Evolutionary conservation across 208 protist genomes (phyloP), one percentile per base, ranked within the genome.

Genomic region (Angomonas ambiguus): DNA sequence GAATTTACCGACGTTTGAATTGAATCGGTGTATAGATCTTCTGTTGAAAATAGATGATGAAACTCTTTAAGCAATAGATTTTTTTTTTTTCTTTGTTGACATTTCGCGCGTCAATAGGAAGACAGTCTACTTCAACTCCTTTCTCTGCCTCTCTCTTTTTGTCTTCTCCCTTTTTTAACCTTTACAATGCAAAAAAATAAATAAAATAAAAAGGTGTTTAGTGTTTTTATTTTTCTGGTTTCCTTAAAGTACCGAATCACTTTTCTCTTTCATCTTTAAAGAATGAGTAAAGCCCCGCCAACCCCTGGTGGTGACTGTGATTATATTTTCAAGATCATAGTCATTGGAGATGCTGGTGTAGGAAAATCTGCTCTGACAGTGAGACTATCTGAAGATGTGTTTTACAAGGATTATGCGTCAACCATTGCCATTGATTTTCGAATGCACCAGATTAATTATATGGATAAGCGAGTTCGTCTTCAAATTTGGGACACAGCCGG

Each of bases 321-420:
- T 70, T 95, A 98, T 79, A 99, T 99, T 49, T 97, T 97, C 71
- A 97, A 97, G 70, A 91, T 97, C 62, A 93, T 97, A 55, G 86
- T 97, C 51, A 93, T 97, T 75, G 92, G 92, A 27, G 92, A 97
- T 72, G 93, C 83, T 55, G 92, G 92, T 22, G 92, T 97, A 2
- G 92, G 92, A 51, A 97, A 97, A 77, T 96, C 90, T 8, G 93
- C 90, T 16, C 76, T 97, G 18, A 94, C 88, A 0, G 88, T 94
- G 56, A 85, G 92, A 8, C 85, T 97, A n/a, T 93, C 88, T 22
- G 86, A 96, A 57, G 90, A 97, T 85, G 89, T 94, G 8, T 97
- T 95, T 73, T 93, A 93, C 70, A 89, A 90, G 75, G 88, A 93
- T 60, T 92, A 93, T 65, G 82, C 84, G 11, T 89, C 84, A 30